Conservation (phyloP, 2,329 filamentous ascomycete genomes). For the Lachnellula occidentalis region DNA sequence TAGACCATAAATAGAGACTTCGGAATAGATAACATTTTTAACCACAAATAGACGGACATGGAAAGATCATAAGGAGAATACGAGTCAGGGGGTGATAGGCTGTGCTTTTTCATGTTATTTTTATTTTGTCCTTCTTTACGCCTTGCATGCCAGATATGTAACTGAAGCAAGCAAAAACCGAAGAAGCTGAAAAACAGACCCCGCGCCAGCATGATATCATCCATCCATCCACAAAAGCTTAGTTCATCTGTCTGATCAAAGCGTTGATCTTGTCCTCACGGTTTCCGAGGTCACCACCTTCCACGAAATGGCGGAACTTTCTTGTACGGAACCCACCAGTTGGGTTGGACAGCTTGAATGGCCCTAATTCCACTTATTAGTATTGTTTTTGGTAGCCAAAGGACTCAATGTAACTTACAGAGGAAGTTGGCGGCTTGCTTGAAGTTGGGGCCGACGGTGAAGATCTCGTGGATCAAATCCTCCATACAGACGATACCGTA, state of each 20-base stretch:
- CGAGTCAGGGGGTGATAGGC: neutral
- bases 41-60: no score
- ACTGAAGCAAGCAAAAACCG: slow-evolving; percentile 14
- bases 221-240: slow-evolving; percentile 35
- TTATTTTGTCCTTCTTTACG: slow-evolving; percentile 22
- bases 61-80: slow-evolving; percentile 1
- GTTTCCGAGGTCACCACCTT: slow-evolving; percentile 96
- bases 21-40: no score
- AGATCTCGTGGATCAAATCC: slow-evolving; percentile 99
- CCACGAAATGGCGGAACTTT: slow-evolving; percentile 59
- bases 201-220: slow-evolving; percentile 6
- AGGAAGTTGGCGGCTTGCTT: slow-evolving; percentile 65
- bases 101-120: slow-evolving; percentile 11
- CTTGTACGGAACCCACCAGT: slow-evolving; percentile 91
- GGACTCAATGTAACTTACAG: neutral
- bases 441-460: slow-evolving; percentile 98
- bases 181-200: slow-evolving; percentile 2
- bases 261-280: slow-evolving; percentile 94
- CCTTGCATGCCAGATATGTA: slow-evolving; percentile 17
- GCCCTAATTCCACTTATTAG: slow-evolving; percentile 44
- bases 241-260: slow-evolving; percentile 98
- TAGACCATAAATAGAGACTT: no score
- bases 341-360: slow-evolving; percentile 99
- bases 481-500: slow-evolving; percentile 99
- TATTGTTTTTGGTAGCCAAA: no score